Base-by-base conservation (phyloP, 176 grass and related monocot genomes). In the Chrysopogon serrulatus region DNA sequence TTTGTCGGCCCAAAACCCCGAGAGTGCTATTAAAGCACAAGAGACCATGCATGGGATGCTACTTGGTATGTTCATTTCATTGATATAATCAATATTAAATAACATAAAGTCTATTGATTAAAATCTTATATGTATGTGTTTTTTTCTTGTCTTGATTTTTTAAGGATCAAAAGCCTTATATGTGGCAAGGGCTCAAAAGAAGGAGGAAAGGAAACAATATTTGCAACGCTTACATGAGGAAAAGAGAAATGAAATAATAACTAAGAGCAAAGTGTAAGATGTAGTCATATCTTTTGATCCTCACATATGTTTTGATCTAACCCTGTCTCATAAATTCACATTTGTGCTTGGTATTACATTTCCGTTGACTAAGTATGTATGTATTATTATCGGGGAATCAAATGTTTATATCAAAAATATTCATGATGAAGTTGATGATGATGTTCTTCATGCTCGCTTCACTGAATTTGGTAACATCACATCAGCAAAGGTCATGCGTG, bases 391-490 rank as follows among this genome's bases (percentile, higher is more conserved):
- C n/a, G n/a, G 94, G 96, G 87, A 79, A 19, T 90, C 91, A 24
- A 99, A 99, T 81, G 77, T 99, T 8, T 99, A 95, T 73, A 90
- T 99, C 0, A 99, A 99, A 83, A 96, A 99, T 56, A 88, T 99
- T 60, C 78, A 86, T 41, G 93, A 94, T 19, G 69, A 81, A 71
- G 83, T 96, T 28, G 91, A 94, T 26, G 89, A 99, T 47, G 81
- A 79, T 70, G 76, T 77, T 39, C 84, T 99, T 28, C 68, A 77
- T 17, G 68, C 92, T 53, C 48, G 76, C 26, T 99, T 99, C n/a
- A 76, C 73, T 65, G 89, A 96, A 78, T 99, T 85, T 81, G 96
- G 93, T 40, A 87, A 49, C 37, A 94, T 99, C 42, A 90, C 88
- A 80, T 99, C 96, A 3, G 78, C 82, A 33, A 96, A 95, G 67